Conservation (phyloP, 805 yeast genomes). For the Monosporozyma servazzii region DNA sequence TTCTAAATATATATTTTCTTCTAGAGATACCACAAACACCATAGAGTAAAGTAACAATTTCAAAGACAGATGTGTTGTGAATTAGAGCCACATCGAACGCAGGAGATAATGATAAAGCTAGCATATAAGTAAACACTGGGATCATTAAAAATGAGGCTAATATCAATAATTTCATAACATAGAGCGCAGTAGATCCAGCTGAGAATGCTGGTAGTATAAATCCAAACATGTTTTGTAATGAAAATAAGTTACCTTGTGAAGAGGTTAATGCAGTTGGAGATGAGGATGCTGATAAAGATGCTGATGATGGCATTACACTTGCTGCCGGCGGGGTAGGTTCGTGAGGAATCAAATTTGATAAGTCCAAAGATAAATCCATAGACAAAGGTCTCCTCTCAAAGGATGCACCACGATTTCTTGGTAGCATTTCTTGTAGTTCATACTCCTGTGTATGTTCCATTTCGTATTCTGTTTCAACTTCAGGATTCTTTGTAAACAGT, state of each 20-base stretch:
- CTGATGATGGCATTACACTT: background rate
- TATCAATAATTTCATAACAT: conserved; percentile 11
- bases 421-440: background rate
- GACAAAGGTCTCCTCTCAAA: background rate
- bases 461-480: background rate
- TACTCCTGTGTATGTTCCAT: background rate
- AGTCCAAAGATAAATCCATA: conserved; percentile 2
- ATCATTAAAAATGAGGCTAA: conserved; percentile 14
- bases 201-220: background rate
- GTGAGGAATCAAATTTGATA: background rate
- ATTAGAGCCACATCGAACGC: conserved; percentile 24
- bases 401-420: background rate
- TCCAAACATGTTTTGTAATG: background rate
- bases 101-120: conserved; percentile 21
- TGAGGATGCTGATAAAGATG: background rate
- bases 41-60: conserved; percentile 25
- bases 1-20: conserved; percentile 19
- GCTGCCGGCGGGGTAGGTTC: background rate
- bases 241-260: background rate
- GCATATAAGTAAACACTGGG: conserved; percentile 16
- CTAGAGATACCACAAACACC: conserved; percentile 25
- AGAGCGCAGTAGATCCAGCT: background rate
- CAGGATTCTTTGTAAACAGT: background rate
- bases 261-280: background rate
- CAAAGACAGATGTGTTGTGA: conserved; percentile 26